phyloP scores from a whole-genome alignment of 176 grass and related monocot species.

The Elaeis guineensis region DNA sequence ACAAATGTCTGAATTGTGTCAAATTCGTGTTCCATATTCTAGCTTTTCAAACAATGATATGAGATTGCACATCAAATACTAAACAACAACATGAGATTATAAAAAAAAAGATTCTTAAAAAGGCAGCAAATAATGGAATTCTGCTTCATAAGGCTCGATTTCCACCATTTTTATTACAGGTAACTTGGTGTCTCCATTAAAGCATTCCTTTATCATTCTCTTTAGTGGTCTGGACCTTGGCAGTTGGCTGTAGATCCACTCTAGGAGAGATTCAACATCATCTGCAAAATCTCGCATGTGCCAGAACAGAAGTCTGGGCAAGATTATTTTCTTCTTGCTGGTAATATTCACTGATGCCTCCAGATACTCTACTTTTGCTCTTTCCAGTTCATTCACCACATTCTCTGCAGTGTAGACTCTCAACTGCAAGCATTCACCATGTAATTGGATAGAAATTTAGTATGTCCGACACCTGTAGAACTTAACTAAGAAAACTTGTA shows the following conservation, averaged over 20 bases:
- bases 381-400: conserved; percentile 70
- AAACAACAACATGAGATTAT: too few relatives aligned
- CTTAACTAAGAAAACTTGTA: too few relatives aligned
- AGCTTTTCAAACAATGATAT: too few relatives aligned
- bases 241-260: conserved; percentile 95
- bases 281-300: conserved; percentile 93
- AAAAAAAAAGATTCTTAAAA: neutral
- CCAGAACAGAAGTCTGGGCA: conserved; percentile 82
- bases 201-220: conserved; percentile 59
- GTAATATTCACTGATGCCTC: conserved; percentile 46
- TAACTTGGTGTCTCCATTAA: conserved; percentile 19
- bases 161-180: conserved; percentile 41
- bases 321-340: conserved; percentile 32
- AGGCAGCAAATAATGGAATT: conserved; percentile 70
- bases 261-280: conserved; percentile 71
- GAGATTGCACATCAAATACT: too few relatives aligned
- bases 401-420: conserved; percentile 77
- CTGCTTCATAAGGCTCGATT: conserved; percentile 56
- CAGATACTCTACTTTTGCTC: conserved; percentile 74
- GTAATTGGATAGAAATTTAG: too few relatives aligned
- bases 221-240: conserved; percentile 35
- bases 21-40: too few relatives aligned
- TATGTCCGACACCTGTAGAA: too few relatives aligned
- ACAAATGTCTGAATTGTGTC: too few relatives aligned
- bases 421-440: conserved; percentile 30